A percentile compares a stretch with the other conserved stretches of the same genome.
Evolutionary conservation across 2,329 filamentous ascomycete species (phyloP).

Genomic region (Penicillium sp.): DNA sequence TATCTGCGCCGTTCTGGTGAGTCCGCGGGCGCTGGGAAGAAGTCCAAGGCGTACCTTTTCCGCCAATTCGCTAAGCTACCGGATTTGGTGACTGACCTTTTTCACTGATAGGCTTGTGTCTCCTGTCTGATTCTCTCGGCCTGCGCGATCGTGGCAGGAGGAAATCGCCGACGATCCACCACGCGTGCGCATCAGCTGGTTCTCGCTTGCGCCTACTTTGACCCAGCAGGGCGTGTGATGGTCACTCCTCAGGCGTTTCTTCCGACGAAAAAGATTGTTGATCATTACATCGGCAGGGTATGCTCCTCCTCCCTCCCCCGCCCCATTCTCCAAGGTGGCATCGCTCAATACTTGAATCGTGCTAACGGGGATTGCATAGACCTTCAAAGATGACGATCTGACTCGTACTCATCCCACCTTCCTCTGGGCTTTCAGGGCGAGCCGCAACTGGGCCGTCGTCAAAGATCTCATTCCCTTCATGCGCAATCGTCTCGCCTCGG

Average conservation of each 20-base stretch:
- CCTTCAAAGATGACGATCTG: constrained; percentile 66
- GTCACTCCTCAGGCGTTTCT: constrained; percentile 41
- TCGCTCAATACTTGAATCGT: constrained; percentile 10
- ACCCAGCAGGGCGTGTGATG: constrained; percentile 41
- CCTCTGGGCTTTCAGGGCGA: constrained; percentile 80
- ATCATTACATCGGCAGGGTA: constrained; percentile 64
- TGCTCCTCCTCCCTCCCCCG: constrained; percentile 6
- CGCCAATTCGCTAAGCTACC: not conserved
- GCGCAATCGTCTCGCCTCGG: constrained; percentile 59
- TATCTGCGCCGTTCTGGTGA: constrained; percentile 64
- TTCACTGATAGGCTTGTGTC: constrained; percentile 48
- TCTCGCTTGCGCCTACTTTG: constrained; percentile 41
- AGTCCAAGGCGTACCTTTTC: no score
- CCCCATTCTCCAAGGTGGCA: not conserved
- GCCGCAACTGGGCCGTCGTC: constrained; percentile 68
- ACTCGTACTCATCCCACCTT: constrained; percentile 71
- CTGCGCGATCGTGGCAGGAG: constrained; percentile 51
- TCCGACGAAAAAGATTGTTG: constrained; percentile 63
- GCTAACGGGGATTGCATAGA: constrained; percentile 24
- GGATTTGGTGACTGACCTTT: constrained; percentile 4
- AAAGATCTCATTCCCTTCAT: constrained; percentile 64
- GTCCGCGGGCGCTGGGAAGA: no score
- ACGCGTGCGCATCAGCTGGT: constrained; percentile 58
- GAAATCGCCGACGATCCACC: constrained; percentile 49
- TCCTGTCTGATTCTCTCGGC: constrained; percentile 56